phyloP scores from a whole-genome alignment of 2,329 filamentous ascomycete species.

The Sporothrix luriei region DNA sequence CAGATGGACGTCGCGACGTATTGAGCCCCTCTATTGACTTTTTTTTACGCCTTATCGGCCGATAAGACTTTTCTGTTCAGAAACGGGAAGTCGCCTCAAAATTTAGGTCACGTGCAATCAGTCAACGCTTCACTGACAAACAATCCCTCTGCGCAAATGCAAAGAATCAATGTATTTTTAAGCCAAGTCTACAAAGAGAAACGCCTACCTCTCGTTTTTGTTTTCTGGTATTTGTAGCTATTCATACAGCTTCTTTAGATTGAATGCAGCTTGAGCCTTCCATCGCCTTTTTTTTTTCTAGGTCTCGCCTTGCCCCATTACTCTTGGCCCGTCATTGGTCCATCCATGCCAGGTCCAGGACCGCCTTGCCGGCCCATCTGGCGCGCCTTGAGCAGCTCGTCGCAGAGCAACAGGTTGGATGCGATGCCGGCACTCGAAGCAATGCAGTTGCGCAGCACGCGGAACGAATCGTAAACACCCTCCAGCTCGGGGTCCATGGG shows the following conservation, averaged over 20 bases:
- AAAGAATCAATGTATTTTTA: conserved; percentile 33
- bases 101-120: conserved; percentile 12
- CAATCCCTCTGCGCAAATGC: not conserved
- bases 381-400: conserved; percentile 94
- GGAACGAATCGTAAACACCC: conserved; percentile 94
- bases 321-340: conserved; percentile 57
- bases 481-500: conserved; percentile 93
- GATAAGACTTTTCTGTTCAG: conserved; percentile 17
- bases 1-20: not conserved
- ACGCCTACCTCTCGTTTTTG: conserved; percentile 36
- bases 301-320: conserved; percentile 43
- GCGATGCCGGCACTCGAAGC: conserved; percentile 94
- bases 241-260: conserved; percentile 34
- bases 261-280: conserved; percentile 32
- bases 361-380: conserved; percentile 78
- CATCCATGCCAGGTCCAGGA: conserved; percentile 67
- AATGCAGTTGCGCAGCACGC: conserved; percentile 89
- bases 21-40: conserved; percentile 25
- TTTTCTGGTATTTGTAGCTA: conserved; percentile 37
- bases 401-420: conserved; percentile 90
- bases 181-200: conserved; percentile 30
- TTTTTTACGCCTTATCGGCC: conserved; percentile 22
- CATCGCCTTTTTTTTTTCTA: conserved; percentile 18
- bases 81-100: not conserved
- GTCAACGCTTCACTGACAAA: not conserved